phyloP scores from a whole-genome alignment of 805 yeast species.

The Wickerhamomyces chaumierensis region DNA sequence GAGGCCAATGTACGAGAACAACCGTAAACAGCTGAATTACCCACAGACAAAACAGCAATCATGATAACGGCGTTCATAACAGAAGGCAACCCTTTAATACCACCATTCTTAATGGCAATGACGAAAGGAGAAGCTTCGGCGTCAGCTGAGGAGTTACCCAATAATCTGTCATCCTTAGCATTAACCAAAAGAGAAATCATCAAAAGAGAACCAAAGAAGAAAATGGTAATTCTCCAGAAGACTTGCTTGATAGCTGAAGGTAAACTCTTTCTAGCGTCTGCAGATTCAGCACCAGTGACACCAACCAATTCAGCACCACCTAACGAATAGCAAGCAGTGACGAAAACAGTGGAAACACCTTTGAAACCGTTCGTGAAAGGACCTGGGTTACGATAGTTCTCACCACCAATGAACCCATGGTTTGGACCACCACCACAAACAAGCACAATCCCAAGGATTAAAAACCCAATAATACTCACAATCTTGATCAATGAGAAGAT shows the following conservation, averaged over 20 bases:
- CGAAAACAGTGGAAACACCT: constrained; percentile 42
- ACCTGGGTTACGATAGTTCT: constrained; percentile 44
- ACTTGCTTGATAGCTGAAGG: constrained; percentile 46
- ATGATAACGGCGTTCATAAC: constrained; percentile 30
- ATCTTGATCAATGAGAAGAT: constrained; percentile 37
- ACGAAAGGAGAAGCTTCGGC: constrained; percentile 37
- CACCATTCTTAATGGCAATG: constrained; percentile 29
- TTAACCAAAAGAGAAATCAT: constrained; percentile 38
- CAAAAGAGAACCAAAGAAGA: constrained; percentile 33
- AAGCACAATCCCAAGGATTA: constrained; percentile 40
- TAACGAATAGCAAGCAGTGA: constrained; percentile 44
- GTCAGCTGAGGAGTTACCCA: constrained; percentile 19
- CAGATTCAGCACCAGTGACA: constrained; percentile 37
- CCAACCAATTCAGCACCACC: constrained; percentile 44
- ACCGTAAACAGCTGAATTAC: constrained; percentile 47
- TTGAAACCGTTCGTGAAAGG: constrained; percentile 51
- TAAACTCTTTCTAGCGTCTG: constrained; percentile 33
- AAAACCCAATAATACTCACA: constrained; percentile 37
- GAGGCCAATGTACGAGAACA: constrained; percentile 42
- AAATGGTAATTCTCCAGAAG: constrained; percentile 41
- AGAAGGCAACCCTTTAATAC: constrained; percentile 25
- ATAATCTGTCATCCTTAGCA: constrained; percentile 25
- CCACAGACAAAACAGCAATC: constrained; percentile 31
- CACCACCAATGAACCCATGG: constrained; percentile 32
- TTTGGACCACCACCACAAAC: constrained; percentile 38